Conservation (phyloP, 106 monocot species). For the Alisma plantagoaquatica region DNA sequence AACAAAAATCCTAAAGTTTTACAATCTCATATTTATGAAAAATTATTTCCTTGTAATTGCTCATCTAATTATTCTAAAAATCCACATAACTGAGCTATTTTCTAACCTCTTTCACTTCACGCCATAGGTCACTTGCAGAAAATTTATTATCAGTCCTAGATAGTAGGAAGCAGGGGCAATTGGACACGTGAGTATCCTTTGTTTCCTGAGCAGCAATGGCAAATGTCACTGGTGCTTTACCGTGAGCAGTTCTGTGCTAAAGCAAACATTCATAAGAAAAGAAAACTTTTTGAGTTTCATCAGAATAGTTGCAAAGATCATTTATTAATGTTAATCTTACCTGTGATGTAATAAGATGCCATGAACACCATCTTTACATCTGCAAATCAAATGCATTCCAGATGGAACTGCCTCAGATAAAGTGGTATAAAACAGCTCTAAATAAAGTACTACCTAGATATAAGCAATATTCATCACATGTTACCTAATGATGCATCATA, state of each 20-base stretch:
- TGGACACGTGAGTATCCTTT: constrained; percentile 60
- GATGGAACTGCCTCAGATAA: too few relatives aligned
- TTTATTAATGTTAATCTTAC: constrained; percentile 18
- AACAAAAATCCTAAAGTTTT: too few relatives aligned
- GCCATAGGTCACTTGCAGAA: constrained; percentile 83
- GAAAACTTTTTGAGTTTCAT: background rate
- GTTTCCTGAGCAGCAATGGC: constrained; percentile 91
- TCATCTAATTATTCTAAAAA: too few relatives aligned
- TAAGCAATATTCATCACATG: too few relatives aligned
- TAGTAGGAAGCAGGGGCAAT: constrained; percentile 60
- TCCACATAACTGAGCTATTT: too few relatives aligned
- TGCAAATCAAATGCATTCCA: too few relatives aligned
- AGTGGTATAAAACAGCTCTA: too few relatives aligned
- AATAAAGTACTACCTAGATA: too few relatives aligned
- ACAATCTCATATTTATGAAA: too few relatives aligned
- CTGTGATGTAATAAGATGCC: constrained; percentile 89
- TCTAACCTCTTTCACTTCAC: constrained; percentile 68
- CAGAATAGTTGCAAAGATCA: background rate
- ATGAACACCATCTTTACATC: constrained; percentile 80
- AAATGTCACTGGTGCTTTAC: constrained; percentile 69
- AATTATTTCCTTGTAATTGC: too few relatives aligned
- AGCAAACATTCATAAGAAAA: background rate
- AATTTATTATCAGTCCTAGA: constrained; percentile 46
- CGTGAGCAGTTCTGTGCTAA: constrained; percentile 53
- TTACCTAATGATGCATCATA: too few relatives aligned